These are phyloP conservation scores for Aureobasidium lini DNA, from an alignment of 2,329 filamentous ascomycete species.

Conservation along the genomic window DNA sequence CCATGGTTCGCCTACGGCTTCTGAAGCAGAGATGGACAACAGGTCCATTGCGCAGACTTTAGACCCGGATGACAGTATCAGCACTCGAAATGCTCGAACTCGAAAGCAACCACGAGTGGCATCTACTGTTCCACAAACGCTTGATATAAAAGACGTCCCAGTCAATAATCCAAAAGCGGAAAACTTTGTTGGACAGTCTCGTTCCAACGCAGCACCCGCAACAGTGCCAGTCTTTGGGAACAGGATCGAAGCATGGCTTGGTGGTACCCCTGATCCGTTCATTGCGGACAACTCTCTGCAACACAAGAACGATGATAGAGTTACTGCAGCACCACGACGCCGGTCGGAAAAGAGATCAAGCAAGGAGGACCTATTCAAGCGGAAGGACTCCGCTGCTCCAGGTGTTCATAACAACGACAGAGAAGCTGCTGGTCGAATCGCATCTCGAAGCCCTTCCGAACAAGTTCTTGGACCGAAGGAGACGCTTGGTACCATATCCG, in stretches of 20 bases:
- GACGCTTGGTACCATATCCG: constrained; percentile 19
- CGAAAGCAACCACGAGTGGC: constrained; percentile 26
- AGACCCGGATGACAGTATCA: constrained; percentile 18
- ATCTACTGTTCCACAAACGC: neutral
- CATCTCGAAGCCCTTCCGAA: neutral
- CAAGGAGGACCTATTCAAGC: neutral
- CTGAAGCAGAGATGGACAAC: constrained; percentile 11
- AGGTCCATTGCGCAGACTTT: constrained; percentile 12
- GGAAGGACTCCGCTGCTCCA: neutral
- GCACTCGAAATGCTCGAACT: constrained; percentile 11
- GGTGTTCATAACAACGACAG: neutral
- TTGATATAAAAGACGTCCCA: neutral
- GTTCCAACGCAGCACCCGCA: neutral
- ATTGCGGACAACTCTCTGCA: constrained; percentile 27
- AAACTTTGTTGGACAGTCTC: neutral
- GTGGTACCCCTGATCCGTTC: constrained; percentile 49
- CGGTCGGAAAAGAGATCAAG: neutral
- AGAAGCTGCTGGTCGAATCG: neutral
- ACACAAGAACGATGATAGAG: neutral
- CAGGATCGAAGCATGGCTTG: constrained; percentile 57
- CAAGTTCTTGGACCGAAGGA: neutral
- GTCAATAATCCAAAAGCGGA: neutral
- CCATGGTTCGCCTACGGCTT: constrained; percentile 5
- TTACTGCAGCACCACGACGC: neutral
- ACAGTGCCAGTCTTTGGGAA: constrained; percentile 37